Evolutionary conservation across 129 eudicot species (phyloP).

Genomic region (Pulicaria dysenterica): DNA sequence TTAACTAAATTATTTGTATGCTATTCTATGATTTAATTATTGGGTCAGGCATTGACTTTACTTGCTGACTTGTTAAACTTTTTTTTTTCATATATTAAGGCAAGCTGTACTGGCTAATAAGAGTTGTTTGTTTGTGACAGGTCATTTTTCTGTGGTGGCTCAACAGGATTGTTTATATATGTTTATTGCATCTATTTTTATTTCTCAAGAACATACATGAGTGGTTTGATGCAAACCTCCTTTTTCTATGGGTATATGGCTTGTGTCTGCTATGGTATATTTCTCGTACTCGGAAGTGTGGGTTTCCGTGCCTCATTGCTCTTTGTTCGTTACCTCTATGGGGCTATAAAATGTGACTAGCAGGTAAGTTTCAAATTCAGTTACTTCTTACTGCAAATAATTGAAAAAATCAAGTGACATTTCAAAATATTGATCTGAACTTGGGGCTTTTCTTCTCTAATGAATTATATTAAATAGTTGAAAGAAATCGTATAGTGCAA

Average conservation of each 20-base stretch:
- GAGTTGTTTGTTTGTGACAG: conserved; percentile 28
- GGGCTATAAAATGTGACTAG: conserved; percentile 42
- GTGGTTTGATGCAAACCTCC: conserved; percentile 42
- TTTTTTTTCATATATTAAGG: neutral
- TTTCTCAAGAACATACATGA: conserved; percentile 32
- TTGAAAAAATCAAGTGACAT: too few relatives aligned
- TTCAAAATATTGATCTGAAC: too few relatives aligned
- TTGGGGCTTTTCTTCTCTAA: too few relatives aligned
- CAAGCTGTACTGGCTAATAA: conserved; percentile 14
- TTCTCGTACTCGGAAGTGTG: conserved; percentile 44
- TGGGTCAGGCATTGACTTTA: neutral
- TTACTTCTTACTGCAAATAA: conserved; percentile 5
- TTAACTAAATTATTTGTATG: neutral
- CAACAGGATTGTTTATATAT: conserved; percentile 44
- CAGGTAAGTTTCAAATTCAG: conserved; percentile 1
- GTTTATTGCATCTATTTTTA: conserved; percentile 37
- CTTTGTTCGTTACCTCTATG: conserved; percentile 43
- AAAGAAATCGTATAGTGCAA: too few relatives aligned
- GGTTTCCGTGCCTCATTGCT: conserved; percentile 43
- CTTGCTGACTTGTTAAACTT: neutral
- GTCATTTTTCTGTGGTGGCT: conserved; percentile 44
- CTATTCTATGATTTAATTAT: neutral
- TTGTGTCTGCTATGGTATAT: conserved; percentile 38
- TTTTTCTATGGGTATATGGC: conserved; percentile 43
- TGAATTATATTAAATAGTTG: too few relatives aligned